phyloP scores from a whole-genome alignment of 495 filamentous ascomycete genomes.

The Glonium stellatum region DNA sequence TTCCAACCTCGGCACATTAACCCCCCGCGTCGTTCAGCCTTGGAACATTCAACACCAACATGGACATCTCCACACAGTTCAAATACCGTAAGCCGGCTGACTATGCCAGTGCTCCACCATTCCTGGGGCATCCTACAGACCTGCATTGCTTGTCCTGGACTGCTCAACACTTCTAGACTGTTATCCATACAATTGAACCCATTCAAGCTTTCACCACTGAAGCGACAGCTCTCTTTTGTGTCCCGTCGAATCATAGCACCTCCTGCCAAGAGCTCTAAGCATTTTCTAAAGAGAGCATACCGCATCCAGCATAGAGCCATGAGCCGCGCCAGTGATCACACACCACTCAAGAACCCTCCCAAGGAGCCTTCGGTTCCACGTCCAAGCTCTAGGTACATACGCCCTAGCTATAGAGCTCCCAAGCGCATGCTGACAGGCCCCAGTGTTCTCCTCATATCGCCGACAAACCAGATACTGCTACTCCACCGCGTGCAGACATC shows the following conservation, averaged over 20 bases:
- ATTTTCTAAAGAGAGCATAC: not conserved
- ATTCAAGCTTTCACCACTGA: not conserved
- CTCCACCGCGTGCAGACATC: conserved; percentile 79
- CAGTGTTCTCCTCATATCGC: conserved; percentile 80
- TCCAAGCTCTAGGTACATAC: conserved; percentile 36
- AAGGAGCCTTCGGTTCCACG: conserved; percentile 24
- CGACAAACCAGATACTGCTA: conserved; percentile 77
- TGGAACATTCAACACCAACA: conserved; percentile 10
- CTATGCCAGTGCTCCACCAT: conserved; percentile 11
- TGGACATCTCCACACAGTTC: conserved; percentile 3
- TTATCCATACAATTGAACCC: not conserved
- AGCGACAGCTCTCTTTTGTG: not conserved
- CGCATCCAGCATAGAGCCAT: conserved; percentile 6
- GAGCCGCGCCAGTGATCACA: conserved; percentile 21
- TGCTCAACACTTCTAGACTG: not conserved
- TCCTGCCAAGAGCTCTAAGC: not conserved
- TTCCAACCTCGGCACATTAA: conserved; percentile 19
- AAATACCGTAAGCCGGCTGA: conserved; percentile 6
- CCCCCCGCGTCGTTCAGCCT: conserved; percentile 10
- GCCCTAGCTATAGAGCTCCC: conserved; percentile 8
- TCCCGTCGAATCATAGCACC: not conserved
- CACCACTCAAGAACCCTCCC: conserved; percentile 22
- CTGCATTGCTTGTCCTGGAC: not conserved
- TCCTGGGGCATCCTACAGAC: conserved; percentile 3
- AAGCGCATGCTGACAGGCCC: conserved; percentile 2